Conservation (phyloP, 352 stramenopile genomes). For the Pythium chondricola region DNA sequence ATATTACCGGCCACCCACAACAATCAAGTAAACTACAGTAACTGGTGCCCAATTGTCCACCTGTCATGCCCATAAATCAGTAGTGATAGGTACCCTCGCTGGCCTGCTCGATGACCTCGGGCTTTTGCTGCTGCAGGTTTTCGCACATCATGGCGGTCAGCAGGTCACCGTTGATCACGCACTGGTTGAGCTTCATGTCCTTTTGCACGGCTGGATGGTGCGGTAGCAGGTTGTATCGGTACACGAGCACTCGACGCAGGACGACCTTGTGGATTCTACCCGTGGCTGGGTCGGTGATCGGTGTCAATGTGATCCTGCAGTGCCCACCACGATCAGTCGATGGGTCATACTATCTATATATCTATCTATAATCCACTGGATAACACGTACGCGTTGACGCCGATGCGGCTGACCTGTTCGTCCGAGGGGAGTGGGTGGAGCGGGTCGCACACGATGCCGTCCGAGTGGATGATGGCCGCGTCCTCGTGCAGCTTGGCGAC, state of each 20-base stretch:
- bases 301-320: slow-evolving; percentile 13
- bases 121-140: slow-evolving; percentile 15
- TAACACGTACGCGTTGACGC: slow-evolving; percentile 21
- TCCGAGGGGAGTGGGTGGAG: slow-evolving; percentile 19
- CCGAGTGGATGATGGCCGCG: slow-evolving; percentile 31
- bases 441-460: slow-evolving; percentile 42
- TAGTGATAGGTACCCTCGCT: slow-evolving; percentile 1
- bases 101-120: slow-evolving; percentile 13
- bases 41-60: background rate
- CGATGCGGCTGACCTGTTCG: slow-evolving; percentile 12
- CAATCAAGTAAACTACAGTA: too few species aligned
- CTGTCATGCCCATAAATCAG: background rate
- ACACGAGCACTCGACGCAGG: slow-evolving; percentile 13
- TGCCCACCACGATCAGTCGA: background rate
- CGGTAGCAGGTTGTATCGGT: slow-evolving; percentile 19
- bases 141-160: slow-evolving; percentile 19
- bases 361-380: too few species aligned
- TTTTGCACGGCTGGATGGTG: slow-evolving; percentile 14
- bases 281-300: slow-evolving; percentile 9
- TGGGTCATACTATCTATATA: too few species aligned
- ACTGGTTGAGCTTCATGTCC: slow-evolving; percentile 19
- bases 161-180: slow-evolving; percentile 20
- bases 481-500: slow-evolving; percentile 22
- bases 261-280: slow-evolving; percentile 18
- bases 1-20: too few species aligned